phyloP scores from a whole-genome alignment of 2,329 filamentous ascomycete genomes.

The Aurifilum marmelostoma region DNA sequence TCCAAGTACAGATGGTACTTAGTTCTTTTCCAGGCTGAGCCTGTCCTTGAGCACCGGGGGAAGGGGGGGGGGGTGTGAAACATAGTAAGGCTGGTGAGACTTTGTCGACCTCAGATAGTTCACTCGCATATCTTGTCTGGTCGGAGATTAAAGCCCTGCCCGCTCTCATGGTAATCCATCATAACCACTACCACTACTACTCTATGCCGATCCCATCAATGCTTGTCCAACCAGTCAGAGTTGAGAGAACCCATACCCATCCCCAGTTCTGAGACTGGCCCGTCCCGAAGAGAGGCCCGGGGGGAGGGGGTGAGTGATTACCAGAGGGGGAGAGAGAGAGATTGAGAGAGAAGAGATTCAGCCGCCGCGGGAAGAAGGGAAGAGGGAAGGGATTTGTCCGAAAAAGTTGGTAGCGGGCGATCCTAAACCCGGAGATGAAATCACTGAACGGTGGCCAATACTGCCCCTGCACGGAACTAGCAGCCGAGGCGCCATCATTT shows the following conservation, averaged over 20 bases:
- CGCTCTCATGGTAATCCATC: neutral
- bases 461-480: neutral
- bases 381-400: neutral
- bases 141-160: neutral
- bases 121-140: neutral
- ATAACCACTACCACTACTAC: neutral
- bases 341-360: neutral
- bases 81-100: neutral
- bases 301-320: too few species aligned
- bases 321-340: too few species aligned
- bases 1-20: too few species aligned
- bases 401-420: neutral
- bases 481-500: neutral
- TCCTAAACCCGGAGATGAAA: constrained; percentile 4
- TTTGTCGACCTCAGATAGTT: neutral
- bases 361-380: neutral
- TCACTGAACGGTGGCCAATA: neutral
- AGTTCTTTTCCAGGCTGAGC: too few species aligned
- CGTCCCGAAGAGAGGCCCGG: too few species aligned
- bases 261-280: neutral
- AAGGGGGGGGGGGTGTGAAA: too few species aligned
- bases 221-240: neutral
- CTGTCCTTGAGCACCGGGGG: too few species aligned
- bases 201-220: neutral
- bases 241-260: neutral